A percentile compares a stretch with the other conserved stretches of the same genome.
Conservation (phyloP, 345 rosid species). For the Mercurialis annua region DNA sequence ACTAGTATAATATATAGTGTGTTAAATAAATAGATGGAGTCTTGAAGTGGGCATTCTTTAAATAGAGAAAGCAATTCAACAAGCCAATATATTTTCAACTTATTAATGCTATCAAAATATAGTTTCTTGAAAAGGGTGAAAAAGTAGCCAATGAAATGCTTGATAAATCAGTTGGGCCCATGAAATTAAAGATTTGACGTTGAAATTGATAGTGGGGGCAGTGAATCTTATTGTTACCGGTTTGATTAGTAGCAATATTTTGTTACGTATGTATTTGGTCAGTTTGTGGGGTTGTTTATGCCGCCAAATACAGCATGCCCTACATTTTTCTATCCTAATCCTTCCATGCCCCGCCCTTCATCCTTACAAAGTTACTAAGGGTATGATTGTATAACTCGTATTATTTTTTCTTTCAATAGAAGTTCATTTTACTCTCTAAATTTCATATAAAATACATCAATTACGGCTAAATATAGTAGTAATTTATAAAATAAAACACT, state of each 20-base stretch:
- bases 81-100: neutral
- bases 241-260: slow-evolving; percentile 18
- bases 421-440: too few species aligned
- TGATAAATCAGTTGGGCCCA: neutral
- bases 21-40: slow-evolving; percentile 52
- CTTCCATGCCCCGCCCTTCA: neutral
- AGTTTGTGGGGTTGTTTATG: slow-evolving; percentile 17
- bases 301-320: slow-evolving; percentile 29
- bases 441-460: too few species aligned
- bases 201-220: slow-evolving; percentile 26
- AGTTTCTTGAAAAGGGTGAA: neutral
- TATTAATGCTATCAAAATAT: neutral
- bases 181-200: slow-evolving; percentile 30
- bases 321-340: slow-evolving; percentile 10
- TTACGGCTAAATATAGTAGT: too few species aligned
- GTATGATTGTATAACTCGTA: too few species aligned
- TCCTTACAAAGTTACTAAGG: slow-evolving; percentile 3
- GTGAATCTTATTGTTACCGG: slow-evolving; percentile 52
- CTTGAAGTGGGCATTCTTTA: slow-evolving; percentile 59
- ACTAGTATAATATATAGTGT: too few species aligned
- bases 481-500: too few species aligned
- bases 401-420: too few species aligned
- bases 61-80: slow-evolving; percentile 24
- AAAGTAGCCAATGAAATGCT: neutral
- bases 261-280: slow-evolving; percentile 32